Percentiles rank a stretch among this genome's conserved stretches.
Evolutionary conservation across 2,329 filamentous ascomycete genomes (phyloP).

Genomic region (Colletotrichum eremochloae): DNA sequence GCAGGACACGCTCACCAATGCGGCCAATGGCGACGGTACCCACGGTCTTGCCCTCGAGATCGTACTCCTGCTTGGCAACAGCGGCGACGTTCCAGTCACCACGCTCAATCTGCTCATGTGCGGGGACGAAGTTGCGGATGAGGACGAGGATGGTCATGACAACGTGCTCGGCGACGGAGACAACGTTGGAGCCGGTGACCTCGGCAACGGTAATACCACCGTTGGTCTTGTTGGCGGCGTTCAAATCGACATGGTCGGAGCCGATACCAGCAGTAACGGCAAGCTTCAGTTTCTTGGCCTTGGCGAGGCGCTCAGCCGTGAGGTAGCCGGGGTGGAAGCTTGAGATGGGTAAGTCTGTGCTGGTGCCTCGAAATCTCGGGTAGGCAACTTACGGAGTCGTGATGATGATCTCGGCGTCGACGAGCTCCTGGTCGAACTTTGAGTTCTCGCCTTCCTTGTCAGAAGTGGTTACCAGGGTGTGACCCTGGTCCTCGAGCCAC

Average conservation of each 20-base stretch:
- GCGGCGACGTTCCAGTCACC: slow-evolving; percentile 97
- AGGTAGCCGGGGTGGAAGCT: slow-evolving; percentile 99
- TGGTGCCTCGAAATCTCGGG: not conserved
- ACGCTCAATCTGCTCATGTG: slow-evolving; percentile 89
- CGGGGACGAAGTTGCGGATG: slow-evolving; percentile 98
- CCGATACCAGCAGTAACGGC: slow-evolving; percentile 98
- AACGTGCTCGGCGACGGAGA: slow-evolving; percentile 98
- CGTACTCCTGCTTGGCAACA: slow-evolving; percentile 98
- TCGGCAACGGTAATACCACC: slow-evolving; percentile 97
- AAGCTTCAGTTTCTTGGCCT: slow-evolving; percentile 99
- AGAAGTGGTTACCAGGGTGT: slow-evolving; percentile 96
- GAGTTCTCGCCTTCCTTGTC: slow-evolving; percentile 97
- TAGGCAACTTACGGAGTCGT: slow-evolving; percentile 82
- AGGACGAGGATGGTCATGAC: slow-evolving; percentile 98
- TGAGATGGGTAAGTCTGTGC: slow-evolving; percentile 26
- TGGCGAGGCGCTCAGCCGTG: slow-evolving; percentile 93
- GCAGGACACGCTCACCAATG: slow-evolving; percentile 97
- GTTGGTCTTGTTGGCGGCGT: slow-evolving; percentile 98
- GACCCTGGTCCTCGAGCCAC: slow-evolving; percentile 97
- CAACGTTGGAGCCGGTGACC: slow-evolving; percentile 98
- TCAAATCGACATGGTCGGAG: slow-evolving; percentile 97
- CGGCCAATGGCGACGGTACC: slow-evolving; percentile 97
- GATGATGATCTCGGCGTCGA: slow-evolving; percentile 98
- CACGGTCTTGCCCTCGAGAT: slow-evolving; percentile 97
- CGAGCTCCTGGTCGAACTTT: slow-evolving; percentile 93